A percentile compares a stretch with the other conserved stretches of the same genome.
Evolutionary conservation across 768 basidiomycete species (phyloP).

Genomic region (Crassisporium funariophilum): DNA sequence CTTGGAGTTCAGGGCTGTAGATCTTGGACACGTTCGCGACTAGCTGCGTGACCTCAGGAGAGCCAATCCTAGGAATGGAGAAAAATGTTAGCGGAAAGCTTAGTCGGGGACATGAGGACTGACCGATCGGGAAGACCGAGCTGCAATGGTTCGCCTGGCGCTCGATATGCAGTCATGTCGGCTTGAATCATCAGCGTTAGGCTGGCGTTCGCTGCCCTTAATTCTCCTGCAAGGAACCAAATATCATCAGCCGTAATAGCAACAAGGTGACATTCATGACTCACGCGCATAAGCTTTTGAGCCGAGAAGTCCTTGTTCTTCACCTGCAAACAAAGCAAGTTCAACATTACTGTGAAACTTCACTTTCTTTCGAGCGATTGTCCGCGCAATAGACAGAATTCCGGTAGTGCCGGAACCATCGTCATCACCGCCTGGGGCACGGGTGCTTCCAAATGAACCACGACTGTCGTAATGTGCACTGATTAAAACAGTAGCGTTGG

Average conservation of each 20-base stretch:
- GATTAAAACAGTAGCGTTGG: conserved; percentile 68
- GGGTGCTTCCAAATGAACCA: conserved; percentile 78
- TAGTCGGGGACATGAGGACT: conserved; percentile 24
- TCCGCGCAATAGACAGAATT: conserved; percentile 78
- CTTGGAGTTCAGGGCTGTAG: conserved; percentile 78
- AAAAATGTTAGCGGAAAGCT: background rate
- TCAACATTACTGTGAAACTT: conserved; percentile 78
- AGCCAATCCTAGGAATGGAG: conserved; percentile 63
- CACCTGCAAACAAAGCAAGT: conserved; percentile 84
- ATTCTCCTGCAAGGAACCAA: conserved; percentile 43
- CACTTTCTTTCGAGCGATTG: conserved; percentile 66
- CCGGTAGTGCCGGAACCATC: conserved; percentile 64
- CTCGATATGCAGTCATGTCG: conserved; percentile 90
- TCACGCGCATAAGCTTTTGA: conserved; percentile 78
- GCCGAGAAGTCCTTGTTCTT: conserved; percentile 88
- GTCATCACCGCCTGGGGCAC: conserved; percentile 60
- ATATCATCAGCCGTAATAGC: conserved; percentile 2
- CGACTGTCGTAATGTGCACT: conserved; percentile 92
- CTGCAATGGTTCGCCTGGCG: conserved; percentile 76
- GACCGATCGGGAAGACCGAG: conserved; percentile 77
- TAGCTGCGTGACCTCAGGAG: conserved; percentile 73
- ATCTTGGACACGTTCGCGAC: conserved; percentile 74
- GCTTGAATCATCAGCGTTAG: conserved; percentile 86
- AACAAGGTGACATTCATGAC: conserved; percentile 25
- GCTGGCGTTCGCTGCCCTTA: conserved; percentile 61